Conservation (phyloP, 2,329 filamentous ascomycete genomes). For the Penicillium expansum region DNA sequence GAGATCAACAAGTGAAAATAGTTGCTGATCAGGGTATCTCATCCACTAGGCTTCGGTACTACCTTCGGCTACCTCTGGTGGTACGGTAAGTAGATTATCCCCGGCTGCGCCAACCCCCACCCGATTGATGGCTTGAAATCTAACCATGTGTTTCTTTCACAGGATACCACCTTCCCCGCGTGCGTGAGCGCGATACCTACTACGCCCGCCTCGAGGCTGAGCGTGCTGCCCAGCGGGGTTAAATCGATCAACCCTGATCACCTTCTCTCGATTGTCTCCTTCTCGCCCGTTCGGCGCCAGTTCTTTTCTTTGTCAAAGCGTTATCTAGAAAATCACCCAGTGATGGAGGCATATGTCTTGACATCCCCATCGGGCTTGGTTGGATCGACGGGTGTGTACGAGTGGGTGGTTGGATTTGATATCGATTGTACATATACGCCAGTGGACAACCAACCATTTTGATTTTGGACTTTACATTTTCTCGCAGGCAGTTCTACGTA, state of each 20-base stretch:
- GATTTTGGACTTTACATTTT: slow-evolving; percentile 10
- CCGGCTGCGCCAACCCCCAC: background rate
- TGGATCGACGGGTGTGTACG: slow-evolving; percentile 19
- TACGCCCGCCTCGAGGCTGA: slow-evolving; percentile 64
- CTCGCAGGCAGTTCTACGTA: background rate
- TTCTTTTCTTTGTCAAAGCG: slow-evolving; percentile 19
- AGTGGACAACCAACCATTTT: slow-evolving; percentile 23
- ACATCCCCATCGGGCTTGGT: slow-evolving; percentile 7
- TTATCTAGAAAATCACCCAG: slow-evolving; percentile 10
- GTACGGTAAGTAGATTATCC: slow-evolving; percentile 54
- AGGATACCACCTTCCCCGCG: slow-evolving; percentile 65
- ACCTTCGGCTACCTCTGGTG: slow-evolving; percentile 65
- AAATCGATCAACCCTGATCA: slow-evolving; percentile 21
- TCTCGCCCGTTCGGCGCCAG: slow-evolving; percentile 19
- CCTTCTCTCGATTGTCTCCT: slow-evolving; percentile 10
- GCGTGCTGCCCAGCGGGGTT: slow-evolving; percentile 46
- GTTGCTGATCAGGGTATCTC: slow-evolving; percentile 16
- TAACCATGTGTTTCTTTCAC: slow-evolving; percentile 6
- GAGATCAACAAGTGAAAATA: background rate
- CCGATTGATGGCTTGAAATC: background rate
- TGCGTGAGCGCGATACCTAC: slow-evolving; percentile 61
- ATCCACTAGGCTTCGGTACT: slow-evolving; percentile 56
- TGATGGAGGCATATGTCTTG: background rate
- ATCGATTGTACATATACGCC: slow-evolving; percentile 36
- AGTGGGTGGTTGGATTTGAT: slow-evolving; percentile 17